Evolutionary conservation across 1,139 yeast genomes (phyloP), one percentile per base, ranked within the genome.

Genomic region (Yamadazyma aaseri): DNA sequence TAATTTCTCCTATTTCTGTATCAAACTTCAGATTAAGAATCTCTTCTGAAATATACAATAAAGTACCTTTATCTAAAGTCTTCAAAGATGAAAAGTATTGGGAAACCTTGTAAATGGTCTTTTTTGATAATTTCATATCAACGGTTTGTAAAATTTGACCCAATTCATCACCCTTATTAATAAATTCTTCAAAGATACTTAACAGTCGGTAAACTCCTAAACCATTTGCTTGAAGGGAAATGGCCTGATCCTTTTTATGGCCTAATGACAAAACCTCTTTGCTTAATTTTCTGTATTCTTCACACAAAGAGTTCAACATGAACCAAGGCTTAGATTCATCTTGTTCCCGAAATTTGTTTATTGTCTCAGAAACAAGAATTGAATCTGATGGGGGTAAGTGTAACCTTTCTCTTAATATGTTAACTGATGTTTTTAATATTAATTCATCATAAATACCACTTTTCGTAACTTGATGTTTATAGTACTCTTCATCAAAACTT

Each of bases 261-360:
- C 41, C 36, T 10, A 56, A 35, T 2, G 53, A 33, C 24, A 61
- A 44, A 3, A 81, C 70, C 49, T 85, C 92, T 39, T 71, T 71
- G 25, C 78, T 66, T 33, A 71, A 69, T 34, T 73, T 79, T 40
- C 71, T 73, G 37, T 84, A 68, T 48, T 86, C 95, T 38, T 74
- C 79, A 51, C 90, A 81, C 22, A 83, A 59, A 3, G 81, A 66
- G 38, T 75, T 76, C 36, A 84, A 71, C 42, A 78, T 73, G 31
- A 68, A 60, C 87, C 90, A 82, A 15, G 52, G 41, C 30, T 50
- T 36, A 32, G 34, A 29, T 6, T 20, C 29, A 33, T 17, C 35
- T 29, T 38, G 23, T 10, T 41, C 38, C 7, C 22, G 3, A 5
- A 44, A 28, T 16, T 28, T 31, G 4, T 28, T 41, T 6, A 62